Conservation (phyloP, 306 rosid species). For the Trifolium dubium region DNA sequence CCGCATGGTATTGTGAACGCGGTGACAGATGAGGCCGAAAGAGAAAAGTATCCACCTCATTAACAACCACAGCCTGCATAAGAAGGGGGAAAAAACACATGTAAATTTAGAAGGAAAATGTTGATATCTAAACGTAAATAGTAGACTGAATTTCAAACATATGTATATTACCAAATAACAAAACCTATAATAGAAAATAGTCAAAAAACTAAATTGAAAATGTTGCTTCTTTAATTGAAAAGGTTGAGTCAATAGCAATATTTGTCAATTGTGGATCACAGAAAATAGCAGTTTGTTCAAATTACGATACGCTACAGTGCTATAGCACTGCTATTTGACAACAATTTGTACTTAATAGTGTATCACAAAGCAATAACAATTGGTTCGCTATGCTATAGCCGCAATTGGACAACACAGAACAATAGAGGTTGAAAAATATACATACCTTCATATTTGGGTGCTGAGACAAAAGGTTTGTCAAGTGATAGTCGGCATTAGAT, state of each 20-base stretch:
- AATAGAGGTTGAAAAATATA: background rate
- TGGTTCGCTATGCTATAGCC: too few species aligned
- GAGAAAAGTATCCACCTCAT: slow-evolving; percentile 92
- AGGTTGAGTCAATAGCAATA: background rate
- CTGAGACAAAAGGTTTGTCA: slow-evolving; percentile 82
- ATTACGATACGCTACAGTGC: too few species aligned
- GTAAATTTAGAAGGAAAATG: slow-evolving; percentile 21
- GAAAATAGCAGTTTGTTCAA: too few species aligned
- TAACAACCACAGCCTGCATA: slow-evolving; percentile 84
- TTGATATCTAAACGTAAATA: slow-evolving; percentile 14
- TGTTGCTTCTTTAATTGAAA: background rate
- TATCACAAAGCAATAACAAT: too few species aligned
- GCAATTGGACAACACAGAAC: too few species aligned
- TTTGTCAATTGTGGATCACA: too few species aligned
- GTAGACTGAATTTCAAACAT: background rate
- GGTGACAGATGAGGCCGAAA: slow-evolving; percentile 87
- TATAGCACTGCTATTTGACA: too few species aligned
- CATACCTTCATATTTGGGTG: slow-evolving; percentile 98
- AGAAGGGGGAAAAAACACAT: background rate
- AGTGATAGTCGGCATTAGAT: slow-evolving; percentile 91
- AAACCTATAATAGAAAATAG: background rate
- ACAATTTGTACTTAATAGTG: too few species aligned
- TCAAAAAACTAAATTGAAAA: background rate
- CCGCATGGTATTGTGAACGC: slow-evolving; percentile 89
- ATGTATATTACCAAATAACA: background rate